A percentile compares a stretch with the other conserved stretches of the same genome.
These are phyloP conservation scores for Plantago elongata DNA, from an alignment of 257 asterid species.

Conservation along the genomic window DNA sequence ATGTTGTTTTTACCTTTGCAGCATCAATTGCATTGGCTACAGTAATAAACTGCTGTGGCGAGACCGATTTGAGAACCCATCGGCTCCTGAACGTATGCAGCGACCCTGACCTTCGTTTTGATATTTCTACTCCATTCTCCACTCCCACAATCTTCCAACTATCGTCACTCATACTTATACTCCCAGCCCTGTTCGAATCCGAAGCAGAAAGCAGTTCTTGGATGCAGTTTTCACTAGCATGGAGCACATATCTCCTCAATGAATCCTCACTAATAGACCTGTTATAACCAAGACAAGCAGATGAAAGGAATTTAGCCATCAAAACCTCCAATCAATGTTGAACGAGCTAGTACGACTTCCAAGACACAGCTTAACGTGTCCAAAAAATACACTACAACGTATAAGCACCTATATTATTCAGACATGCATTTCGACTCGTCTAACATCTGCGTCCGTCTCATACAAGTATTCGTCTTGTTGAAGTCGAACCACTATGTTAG, in stretches of 20 bases:
- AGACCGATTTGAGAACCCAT: slow-evolving; percentile 58
- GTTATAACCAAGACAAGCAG: neutral
- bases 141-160: slow-evolving; percentile 63
- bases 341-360: too few relatives aligned
- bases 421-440: too few relatives aligned
- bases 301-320: too few relatives aligned
- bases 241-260: slow-evolving; percentile 66
- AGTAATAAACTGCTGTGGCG: slow-evolving; percentile 65
- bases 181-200: slow-evolving; percentile 45
- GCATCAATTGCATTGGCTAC: slow-evolving; percentile 94
- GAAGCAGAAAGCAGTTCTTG: slow-evolving; percentile 86
- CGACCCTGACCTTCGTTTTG: slow-evolving; percentile 67
- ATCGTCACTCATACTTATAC: slow-evolving; percentile 25
- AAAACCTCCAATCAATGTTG: too few relatives aligned
- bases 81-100: slow-evolving; percentile 82
- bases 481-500: too few relatives aligned
- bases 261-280: slow-evolving; percentile 99
- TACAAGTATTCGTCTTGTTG: too few relatives aligned
- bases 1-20: slow-evolving; percentile 49
- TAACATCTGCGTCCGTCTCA: too few relatives aligned
- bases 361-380: too few relatives aligned
- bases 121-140: slow-evolving; percentile 75
- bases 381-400: too few relatives aligned
- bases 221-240: slow-evolving; percentile 88
- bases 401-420: too few relatives aligned